phyloP scores from a whole-genome alignment of 257 asterid genomes.

The Ilex asprella region DNA sequence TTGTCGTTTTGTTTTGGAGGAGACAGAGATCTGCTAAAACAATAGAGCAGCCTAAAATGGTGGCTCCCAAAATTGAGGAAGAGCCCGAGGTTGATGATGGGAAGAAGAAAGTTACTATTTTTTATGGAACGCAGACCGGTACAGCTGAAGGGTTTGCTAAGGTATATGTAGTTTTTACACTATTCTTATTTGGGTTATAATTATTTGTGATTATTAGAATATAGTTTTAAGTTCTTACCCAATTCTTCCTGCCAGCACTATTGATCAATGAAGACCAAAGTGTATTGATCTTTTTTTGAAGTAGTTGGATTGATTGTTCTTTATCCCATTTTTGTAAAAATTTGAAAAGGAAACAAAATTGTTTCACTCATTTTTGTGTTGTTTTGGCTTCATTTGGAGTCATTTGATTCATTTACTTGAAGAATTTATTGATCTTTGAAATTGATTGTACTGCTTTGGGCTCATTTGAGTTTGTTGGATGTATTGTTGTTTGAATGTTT shows the following conservation, averaged over 20 bases:
- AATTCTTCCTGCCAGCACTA: too few species aligned
- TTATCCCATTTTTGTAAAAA: too few species aligned
- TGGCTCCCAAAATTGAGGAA: conserved; percentile 41
- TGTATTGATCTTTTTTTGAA: not conserved
- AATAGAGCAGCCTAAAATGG: conserved; percentile 41
- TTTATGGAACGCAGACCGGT: conserved; percentile 95
- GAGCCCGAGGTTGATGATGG: conserved; percentile 80
- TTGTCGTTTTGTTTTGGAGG: conserved; percentile 57
- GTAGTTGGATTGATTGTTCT: not conserved
- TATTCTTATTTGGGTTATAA: too few species aligned
- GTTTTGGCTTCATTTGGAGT: too few species aligned
- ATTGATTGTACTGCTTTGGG: not conserved
- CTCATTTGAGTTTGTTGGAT: not conserved
- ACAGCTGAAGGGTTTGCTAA: conserved; percentile 99
- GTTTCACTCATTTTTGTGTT: too few species aligned
- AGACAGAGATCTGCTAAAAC: conserved; percentile 41
- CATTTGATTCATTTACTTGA: too few species aligned
- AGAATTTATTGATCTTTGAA: too few species aligned
- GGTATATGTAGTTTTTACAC: conserved; percentile 26
- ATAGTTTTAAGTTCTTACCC: too few species aligned
- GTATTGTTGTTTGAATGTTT: conserved; percentile 1
- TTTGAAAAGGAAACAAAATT: too few species aligned
- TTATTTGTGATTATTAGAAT: too few species aligned
- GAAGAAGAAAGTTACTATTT: conserved; percentile 66
- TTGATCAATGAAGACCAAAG: too few species aligned